Percentiles rank a stretch among this genome's conserved stretches.
These are phyloP conservation scores for Wickerhamomyces sp. DNA, from an alignment of 1,139 yeast genomes.

Conservation along the genomic window DNA sequence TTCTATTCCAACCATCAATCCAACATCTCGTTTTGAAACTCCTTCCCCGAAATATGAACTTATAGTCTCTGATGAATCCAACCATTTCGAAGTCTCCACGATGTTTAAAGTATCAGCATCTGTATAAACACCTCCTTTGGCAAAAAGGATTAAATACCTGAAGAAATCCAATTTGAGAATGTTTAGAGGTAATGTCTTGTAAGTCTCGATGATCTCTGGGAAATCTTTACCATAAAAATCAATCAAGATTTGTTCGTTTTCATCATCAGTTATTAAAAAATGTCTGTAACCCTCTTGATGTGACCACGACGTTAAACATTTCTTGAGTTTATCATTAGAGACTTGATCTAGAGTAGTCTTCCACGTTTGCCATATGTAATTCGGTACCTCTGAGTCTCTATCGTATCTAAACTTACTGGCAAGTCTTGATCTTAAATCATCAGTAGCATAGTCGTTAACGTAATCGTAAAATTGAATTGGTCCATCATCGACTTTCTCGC, in stretches of 20 bases:
- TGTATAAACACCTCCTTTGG: constrained; percentile 87
- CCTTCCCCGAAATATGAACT: neutral
- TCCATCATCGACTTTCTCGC: neutral
- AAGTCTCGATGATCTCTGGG: constrained; percentile 78
- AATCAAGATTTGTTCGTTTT: constrained; percentile 55
- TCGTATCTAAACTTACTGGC: constrained; percentile 12
- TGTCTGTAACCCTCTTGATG: constrained; percentile 45
- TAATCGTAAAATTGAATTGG: neutral
- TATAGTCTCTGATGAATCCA: constrained; percentile 30
- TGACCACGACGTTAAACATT: constrained; percentile 15
- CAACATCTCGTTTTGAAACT: constrained; percentile 32
- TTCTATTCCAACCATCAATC: constrained; percentile 80
- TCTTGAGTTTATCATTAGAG: constrained; percentile 9
- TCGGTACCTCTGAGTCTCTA: constrained; percentile 14
- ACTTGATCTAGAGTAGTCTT: constrained; percentile 9
- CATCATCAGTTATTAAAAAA: constrained; percentile 66
- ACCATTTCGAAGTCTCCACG: constrained; percentile 45
- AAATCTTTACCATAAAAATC: constrained; percentile 52
- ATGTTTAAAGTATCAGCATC: constrained; percentile 83
- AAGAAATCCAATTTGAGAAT: constrained; percentile 86
- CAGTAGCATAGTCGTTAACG: constrained; percentile 2
- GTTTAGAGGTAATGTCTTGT: constrained; percentile 64
- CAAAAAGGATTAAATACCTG: constrained; percentile 73
- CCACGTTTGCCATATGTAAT: constrained; percentile 21
- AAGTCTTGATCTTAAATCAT: constrained; percentile 9